These are phyloP conservation scores for Plectosphaerella sp. DNA, from an alignment of 2,329 filamentous ascomycete genomes.

Conservation along the genomic window DNA sequence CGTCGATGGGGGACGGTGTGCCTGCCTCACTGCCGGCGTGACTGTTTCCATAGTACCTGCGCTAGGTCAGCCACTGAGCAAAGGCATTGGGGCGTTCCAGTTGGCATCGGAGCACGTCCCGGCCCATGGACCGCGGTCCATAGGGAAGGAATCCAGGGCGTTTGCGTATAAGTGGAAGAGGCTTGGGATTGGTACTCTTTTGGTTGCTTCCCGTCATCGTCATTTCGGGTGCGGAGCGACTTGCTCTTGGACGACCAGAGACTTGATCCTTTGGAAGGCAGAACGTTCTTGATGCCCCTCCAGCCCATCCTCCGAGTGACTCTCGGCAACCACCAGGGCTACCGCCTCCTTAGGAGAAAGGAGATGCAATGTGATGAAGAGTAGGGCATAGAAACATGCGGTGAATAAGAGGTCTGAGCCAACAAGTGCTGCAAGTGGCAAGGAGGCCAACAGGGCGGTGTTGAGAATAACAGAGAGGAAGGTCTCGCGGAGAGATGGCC, in stretches of 20 bases:
- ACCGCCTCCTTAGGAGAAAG: not conserved
- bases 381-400: not conserved
- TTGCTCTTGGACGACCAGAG: conserved; percentile 25
- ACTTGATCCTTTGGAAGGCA: conserved; percentile 27
- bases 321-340: no score
- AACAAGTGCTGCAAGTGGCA: no score
- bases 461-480: not conserved
- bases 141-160: not conserved
- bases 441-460: not conserved
- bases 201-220: conserved; percentile 1
- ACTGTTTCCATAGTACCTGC: conserved; percentile 23
- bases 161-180: not conserved
- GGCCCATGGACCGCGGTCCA: not conserved
- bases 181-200: not conserved
- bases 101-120: not conserved
- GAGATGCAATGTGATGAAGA: not conserved
- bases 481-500: no score
- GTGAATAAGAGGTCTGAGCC: no score
- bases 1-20: conserved; percentile 27
- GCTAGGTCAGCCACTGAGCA: not conserved
- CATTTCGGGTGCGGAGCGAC: conserved; percentile 3
- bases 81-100: not conserved
- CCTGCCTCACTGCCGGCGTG: conserved; percentile 12
- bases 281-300: conserved; percentile 28
- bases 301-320: conserved; percentile 26